phyloP scores from a whole-genome alignment of 192 early-diverging fungal species.

The Backusella luteola region DNA sequence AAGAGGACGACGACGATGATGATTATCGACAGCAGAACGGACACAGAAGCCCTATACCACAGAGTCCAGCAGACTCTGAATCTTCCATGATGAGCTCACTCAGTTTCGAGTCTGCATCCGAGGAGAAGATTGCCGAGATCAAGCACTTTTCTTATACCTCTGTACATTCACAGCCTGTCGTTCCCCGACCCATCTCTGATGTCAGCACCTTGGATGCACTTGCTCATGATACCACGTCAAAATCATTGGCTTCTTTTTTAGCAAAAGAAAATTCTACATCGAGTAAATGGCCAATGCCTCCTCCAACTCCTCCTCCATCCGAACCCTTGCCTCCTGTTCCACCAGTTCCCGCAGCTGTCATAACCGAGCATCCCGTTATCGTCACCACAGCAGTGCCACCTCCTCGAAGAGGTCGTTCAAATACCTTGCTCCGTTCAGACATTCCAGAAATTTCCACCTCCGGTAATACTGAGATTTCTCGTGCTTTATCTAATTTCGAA shows the following conservation, averaged over 20 bases:
- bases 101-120: not conserved
- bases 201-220: not conserved
- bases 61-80: not conserved
- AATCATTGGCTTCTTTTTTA: not conserved
- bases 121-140: not conserved
- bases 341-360: not conserved
- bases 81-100: not conserved
- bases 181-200: slow-evolving; percentile 1
- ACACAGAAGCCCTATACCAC: not conserved
- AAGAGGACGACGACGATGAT: not conserved
- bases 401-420: slow-evolving; percentile 5
- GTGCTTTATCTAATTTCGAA: not conserved
- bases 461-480: not conserved
- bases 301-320: slow-evolving; percentile 23
- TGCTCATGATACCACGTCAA: not conserved
- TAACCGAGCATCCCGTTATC: not conserved
- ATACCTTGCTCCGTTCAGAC: not conserved
- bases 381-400: not conserved
- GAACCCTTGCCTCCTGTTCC: slow-evolving; percentile 21
- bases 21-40: not conserved
- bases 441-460: slow-evolving; percentile 1
- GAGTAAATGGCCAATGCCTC: slow-evolving; percentile 15
- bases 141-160: slow-evolving; percentile 15
- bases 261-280: slow-evolving; percentile 1
- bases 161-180: slow-evolving; percentile 6